Evolutionary conservation across 2,329 filamentous ascomycete species (phyloP).

Genomic region (Gnomoniopsis sp.): DNA sequence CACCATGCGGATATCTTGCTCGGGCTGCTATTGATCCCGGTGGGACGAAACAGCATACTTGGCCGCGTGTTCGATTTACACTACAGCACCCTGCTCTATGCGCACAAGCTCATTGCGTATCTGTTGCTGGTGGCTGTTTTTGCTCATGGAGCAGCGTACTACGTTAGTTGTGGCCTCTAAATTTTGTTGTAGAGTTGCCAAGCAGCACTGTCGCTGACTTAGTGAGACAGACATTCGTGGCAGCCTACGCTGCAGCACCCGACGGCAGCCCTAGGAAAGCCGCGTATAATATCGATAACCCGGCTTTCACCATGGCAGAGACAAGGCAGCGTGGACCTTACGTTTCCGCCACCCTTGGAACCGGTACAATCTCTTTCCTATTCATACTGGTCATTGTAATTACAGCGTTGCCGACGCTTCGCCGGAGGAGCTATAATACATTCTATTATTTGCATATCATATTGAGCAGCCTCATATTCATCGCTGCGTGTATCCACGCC

Average conservation of each 20-base stretch:
- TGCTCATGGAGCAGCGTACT: constrained; percentile 15
- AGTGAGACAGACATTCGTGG: not conserved
- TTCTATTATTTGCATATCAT: constrained; percentile 19
- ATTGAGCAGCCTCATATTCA: constrained; percentile 7
- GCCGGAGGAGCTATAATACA: constrained; percentile 16
- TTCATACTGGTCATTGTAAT: constrained; percentile 9
- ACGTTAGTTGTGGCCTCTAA: constrained; percentile 1
- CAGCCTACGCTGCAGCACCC: not conserved
- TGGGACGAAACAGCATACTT: constrained; percentile 17
- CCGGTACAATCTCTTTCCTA: constrained; percentile 9
- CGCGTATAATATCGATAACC: constrained; percentile 17
- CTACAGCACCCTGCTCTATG: constrained; percentile 17
- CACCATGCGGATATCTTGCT: constrained; percentile 19
- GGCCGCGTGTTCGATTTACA: constrained; percentile 15
- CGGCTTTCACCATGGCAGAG: constrained; percentile 13
- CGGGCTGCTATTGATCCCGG: constrained; percentile 16
- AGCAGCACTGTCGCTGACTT: no score
- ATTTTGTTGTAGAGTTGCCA: no score
- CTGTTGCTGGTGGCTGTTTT: constrained; percentile 1
- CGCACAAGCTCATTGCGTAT: constrained; percentile 18
- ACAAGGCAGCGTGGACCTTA: constrained; percentile 1
- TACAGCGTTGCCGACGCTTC: constrained; percentile 15
- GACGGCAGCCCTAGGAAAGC: constrained; percentile 2
- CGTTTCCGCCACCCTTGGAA: constrained; percentile 10
- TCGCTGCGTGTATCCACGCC: constrained; percentile 13